Evolutionary conservation across 2,329 filamentous ascomycete genomes (phyloP).

Genomic region (Fusarium sambucinum): DNA sequence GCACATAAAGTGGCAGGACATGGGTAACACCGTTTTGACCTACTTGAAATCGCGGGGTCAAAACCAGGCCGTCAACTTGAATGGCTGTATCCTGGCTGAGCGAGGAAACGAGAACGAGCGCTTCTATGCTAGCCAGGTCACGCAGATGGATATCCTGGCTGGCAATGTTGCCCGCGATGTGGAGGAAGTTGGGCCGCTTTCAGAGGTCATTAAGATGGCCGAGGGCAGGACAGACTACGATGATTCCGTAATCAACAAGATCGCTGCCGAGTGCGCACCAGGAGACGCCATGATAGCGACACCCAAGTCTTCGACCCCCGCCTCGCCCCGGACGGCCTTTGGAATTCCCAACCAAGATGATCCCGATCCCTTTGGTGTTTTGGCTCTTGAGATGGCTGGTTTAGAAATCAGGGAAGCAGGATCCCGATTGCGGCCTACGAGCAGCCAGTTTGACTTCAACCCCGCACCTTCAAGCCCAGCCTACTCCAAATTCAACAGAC

Average conservation of each 20-base stretch:
- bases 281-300: slow-evolving; percentile 74
- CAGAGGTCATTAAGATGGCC: slow-evolving; percentile 88
- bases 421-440: slow-evolving; percentile 73
- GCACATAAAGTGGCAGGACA: slow-evolving; percentile 64
- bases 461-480: slow-evolving; percentile 81
- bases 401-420: slow-evolving; percentile 93
- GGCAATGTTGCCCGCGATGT: slow-evolving; percentile 67
- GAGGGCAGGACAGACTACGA: slow-evolving; percentile 86
- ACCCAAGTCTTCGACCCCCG: slow-evolving; percentile 53
- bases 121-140: slow-evolving; percentile 65
- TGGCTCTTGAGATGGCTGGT: slow-evolving; percentile 90
- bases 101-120: slow-evolving; percentile 70
- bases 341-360: slow-evolving; percentile 84
- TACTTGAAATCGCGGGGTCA: slow-evolving; percentile 71
- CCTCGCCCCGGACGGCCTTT: slow-evolving; percentile 67
- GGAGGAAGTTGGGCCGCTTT: slow-evolving; percentile 70
- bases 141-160: slow-evolving; percentile 68
- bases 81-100: slow-evolving; percentile 69
- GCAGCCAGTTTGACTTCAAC: slow-evolving; percentile 85
- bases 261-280: slow-evolving; percentile 77
- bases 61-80: slow-evolving; percentile 65
- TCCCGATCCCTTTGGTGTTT: slow-evolving; percentile 90
- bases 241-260: slow-evolving; percentile 70
- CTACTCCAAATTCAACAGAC: slow-evolving; percentile 68
- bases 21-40: slow-evolving; percentile 67